Percentiles rank a stretch among this genome's conserved stretches.
phyloP scores from a whole-genome alignment of 345 rosid species.

The Citrus hindsii region DNA sequence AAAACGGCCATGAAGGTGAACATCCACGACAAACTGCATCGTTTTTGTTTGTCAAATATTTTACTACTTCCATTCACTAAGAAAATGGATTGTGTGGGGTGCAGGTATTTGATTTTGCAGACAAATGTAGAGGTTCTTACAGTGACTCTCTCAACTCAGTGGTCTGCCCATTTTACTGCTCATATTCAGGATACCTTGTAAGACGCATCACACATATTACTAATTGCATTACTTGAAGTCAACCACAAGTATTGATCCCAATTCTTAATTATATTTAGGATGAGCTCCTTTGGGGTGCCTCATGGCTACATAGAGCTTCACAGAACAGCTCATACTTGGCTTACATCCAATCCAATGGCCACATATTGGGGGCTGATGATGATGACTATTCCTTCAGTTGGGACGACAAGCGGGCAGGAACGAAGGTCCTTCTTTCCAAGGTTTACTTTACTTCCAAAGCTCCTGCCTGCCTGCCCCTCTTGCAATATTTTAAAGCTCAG shows the following conservation, averaged over 20 bases:
- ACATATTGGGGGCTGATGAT: constrained; percentile 52
- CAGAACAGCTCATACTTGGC: constrained; percentile 40
- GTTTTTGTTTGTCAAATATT: background rate
- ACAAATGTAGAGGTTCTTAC: constrained; percentile 61
- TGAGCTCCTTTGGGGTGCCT: constrained; percentile 77
- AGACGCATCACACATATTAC: background rate
- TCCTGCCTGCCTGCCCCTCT: background rate
- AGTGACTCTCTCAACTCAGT: constrained; percentile 56
- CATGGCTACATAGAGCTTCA: constrained; percentile 70
- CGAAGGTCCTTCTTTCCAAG: constrained; percentile 67
- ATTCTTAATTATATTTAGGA: constrained; percentile 32
- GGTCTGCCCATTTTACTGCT: constrained; percentile 80
- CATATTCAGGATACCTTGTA: constrained; percentile 65
- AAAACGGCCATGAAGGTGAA: constrained; percentile 48
- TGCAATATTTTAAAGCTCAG: background rate
- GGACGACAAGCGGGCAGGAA: constrained; percentile 75
- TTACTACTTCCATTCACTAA: background rate
- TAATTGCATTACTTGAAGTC: background rate
- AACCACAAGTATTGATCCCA: background rate
- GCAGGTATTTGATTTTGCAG: constrained; percentile 71
- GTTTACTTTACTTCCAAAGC: constrained; percentile 12
- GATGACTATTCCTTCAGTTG: constrained; percentile 71
- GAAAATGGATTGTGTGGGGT: background rate
- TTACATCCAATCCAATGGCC: constrained; percentile 65
- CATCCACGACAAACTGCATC: background rate